phyloP scores from a whole-genome alignment of 2,329 filamentous ascomycete genomes.

The Ramularia collo-cygni region DNA sequence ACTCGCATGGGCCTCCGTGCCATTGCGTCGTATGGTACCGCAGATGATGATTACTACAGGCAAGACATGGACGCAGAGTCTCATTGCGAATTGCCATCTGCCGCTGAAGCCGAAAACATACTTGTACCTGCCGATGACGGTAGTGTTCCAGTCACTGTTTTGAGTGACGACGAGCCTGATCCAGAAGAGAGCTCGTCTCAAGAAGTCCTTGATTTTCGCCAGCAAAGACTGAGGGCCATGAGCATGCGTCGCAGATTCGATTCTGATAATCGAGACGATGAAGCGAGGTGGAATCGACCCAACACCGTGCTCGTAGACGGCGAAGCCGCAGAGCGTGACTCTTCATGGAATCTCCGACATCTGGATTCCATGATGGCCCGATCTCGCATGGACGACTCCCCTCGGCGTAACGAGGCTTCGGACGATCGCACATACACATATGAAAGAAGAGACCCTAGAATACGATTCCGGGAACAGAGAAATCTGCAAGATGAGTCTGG shows the following conservation, averaged over 20 bases:
- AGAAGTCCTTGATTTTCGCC: constrained; percentile 29
- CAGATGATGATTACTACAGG: constrained; percentile 15
- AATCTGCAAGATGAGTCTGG: constrained; percentile 1
- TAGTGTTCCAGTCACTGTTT: constrained; percentile 20
- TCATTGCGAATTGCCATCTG: constrained; percentile 23
- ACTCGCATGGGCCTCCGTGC: background rate
- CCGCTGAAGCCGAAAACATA: constrained; percentile 11
- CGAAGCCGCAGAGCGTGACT: constrained; percentile 13
- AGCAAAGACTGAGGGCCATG: constrained; percentile 19
- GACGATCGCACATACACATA: constrained; percentile 3
- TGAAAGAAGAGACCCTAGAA: constrained; percentile 7
- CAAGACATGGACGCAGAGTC: constrained; percentile 10
- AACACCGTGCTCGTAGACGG: constrained; percentile 3
- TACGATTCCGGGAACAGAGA: constrained; percentile 15
- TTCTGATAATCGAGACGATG: constrained; percentile 18
- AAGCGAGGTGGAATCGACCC: constrained; percentile 11
- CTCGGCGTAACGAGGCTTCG: constrained; percentile 15
- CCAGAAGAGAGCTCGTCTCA: constrained; percentile 27
- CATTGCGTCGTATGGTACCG: background rate
- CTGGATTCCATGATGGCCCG: constrained; percentile 24
- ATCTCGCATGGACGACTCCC: constrained; percentile 18
- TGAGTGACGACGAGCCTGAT: constrained; percentile 26
- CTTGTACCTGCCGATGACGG: constrained; percentile 12
- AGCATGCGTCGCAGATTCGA: constrained; percentile 24
- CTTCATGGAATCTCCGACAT: constrained; percentile 17